Conservation (phyloP, 139 green algal species). For the Ettlia oleoabundans region DNA sequence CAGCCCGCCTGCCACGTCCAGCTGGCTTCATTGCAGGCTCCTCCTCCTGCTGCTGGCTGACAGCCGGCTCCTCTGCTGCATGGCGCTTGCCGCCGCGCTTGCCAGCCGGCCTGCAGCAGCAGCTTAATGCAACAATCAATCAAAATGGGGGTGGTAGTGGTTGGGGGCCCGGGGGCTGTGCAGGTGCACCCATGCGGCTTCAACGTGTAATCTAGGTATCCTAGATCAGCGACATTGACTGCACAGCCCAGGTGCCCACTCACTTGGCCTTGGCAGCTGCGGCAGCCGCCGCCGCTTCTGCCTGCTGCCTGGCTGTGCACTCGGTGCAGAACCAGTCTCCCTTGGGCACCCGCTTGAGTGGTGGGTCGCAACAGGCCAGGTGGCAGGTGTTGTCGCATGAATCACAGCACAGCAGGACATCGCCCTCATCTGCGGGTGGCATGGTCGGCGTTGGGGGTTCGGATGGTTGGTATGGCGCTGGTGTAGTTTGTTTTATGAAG, state of each 20-base stretch:
- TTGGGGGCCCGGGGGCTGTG: not conserved
- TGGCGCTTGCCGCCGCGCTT: slow-evolving; percentile 26
- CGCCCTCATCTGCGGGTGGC: slow-evolving; percentile 42
- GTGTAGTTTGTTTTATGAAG: no score
- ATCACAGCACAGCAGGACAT: slow-evolving; percentile 53
- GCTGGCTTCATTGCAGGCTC: slow-evolving; percentile 11
- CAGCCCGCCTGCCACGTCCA: slow-evolving; percentile 1
- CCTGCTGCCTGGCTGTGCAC: slow-evolving; percentile 33
- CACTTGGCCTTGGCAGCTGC: not conserved
- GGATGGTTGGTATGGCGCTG: not conserved
- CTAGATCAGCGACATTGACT: not conserved
- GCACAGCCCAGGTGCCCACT: not conserved
- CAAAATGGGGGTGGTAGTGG: not conserved
- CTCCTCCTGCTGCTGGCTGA: no score
- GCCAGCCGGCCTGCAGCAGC: slow-evolving; percentile 14
- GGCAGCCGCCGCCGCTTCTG: slow-evolving; percentile 11
- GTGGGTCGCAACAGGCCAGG: slow-evolving; percentile 48
- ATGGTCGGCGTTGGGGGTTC: no score
- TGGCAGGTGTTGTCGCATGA: slow-evolving; percentile 52
- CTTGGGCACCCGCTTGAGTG: slow-evolving; percentile 43
- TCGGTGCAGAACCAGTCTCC: slow-evolving; percentile 53
- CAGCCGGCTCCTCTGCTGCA: not conserved
- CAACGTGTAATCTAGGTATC: not conserved
- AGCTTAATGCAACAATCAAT: no score
- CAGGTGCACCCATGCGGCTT: not conserved